A percentile compares a stretch with the other conserved stretches of the same genome.
Evolutionary conservation across 176 grass and related monocot genomes (phyloP).

Genomic region (Phyllostachys edulis): DNA sequence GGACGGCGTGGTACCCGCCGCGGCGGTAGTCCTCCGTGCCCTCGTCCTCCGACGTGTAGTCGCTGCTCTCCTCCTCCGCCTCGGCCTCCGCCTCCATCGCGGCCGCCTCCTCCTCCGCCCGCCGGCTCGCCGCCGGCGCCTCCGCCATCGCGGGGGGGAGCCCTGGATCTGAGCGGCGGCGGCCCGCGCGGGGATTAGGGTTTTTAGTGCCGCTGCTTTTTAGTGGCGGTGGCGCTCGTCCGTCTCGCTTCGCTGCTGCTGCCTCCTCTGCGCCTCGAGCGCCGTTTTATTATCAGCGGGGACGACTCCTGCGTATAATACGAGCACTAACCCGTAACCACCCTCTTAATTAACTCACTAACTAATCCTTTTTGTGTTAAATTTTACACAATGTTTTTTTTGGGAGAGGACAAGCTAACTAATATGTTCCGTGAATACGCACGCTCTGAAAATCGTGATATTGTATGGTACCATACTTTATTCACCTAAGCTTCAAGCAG

Average conservation of each 20-base stretch:
- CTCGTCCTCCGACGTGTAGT: conserved; percentile 97
- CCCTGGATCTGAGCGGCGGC: conserved; percentile 30
- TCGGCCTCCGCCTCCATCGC: conserved; percentile 14
- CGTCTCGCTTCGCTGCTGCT: conserved; percentile 30
- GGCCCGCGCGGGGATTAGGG: conserved; percentile 38
- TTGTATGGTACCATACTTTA: neutral
- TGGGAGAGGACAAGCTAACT: conserved; percentile 21
- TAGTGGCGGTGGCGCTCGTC: conserved; percentile 27
- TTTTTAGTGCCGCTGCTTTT: conserved; percentile 42
- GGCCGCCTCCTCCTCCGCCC: conserved; percentile 30
- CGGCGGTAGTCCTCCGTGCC: conserved; percentile 92
- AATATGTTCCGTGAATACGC: conserved; percentile 13
- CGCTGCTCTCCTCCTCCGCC: conserved; percentile 73
- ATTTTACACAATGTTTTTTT: neutral
- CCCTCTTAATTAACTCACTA: neutral
- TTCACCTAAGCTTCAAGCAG: no score
- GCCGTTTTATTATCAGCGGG: conserved; percentile 29
- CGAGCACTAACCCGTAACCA: neutral
- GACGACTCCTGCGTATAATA: neutral
- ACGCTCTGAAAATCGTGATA: neutral
- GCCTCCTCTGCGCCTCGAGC: neutral
- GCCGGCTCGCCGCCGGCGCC: conserved; percentile 26
- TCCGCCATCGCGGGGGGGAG: conserved; percentile 30
- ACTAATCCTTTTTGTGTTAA: neutral
- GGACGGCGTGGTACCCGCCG: conserved; percentile 94